phyloP scores from a whole-genome alignment of 371 early-diverging fungal species.

The Conidiobolus incongruus region DNA sequence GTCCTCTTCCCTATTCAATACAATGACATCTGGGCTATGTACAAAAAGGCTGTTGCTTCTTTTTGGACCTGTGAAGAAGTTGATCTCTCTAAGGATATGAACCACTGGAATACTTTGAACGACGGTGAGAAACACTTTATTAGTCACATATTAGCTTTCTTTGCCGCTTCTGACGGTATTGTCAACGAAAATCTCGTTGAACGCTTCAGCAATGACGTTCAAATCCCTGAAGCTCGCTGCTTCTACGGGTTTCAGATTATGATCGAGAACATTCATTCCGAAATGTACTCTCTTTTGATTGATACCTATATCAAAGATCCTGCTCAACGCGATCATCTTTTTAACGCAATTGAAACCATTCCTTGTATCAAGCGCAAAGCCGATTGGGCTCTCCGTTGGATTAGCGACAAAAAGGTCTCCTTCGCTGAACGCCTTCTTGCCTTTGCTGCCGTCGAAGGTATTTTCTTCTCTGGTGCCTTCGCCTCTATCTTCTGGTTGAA shows the following conservation, averaged over 20 bases:
- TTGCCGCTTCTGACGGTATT: conserved; percentile 99
- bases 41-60: conserved; percentile 97
- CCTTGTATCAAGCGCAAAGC: conserved; percentile 97
- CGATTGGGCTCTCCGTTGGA: conserved; percentile 98
- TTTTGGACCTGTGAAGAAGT: conserved; percentile 99
- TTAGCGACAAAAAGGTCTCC: conserved; percentile 52
- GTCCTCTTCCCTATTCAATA: conserved; percentile 92
- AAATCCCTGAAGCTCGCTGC: conserved; percentile 94
- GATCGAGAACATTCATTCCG: conserved; percentile 99
- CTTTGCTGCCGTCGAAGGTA: conserved; percentile 99
- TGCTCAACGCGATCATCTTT: conserved; percentile 67
- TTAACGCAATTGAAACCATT: conserved; percentile 94
- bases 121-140: conserved; percentile 94
- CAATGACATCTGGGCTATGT: conserved; percentile 95
- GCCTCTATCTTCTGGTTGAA: conserved; percentile 99
- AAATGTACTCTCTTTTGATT: conserved; percentile 96
- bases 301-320: conserved; percentile 96
- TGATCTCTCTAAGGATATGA: conserved; percentile 85
- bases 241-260: conserved; percentile 99
- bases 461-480: conserved; percentile 99
- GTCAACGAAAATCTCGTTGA: conserved; percentile 98
- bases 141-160: conserved; percentile 96
- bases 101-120: conserved; percentile 83
- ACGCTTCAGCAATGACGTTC: conserved; percentile 94
- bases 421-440: conserved; percentile 96